Conservation (phyloP, 495 filamentous ascomycete species). For the Aspergillus carlsbadensis region DNA sequence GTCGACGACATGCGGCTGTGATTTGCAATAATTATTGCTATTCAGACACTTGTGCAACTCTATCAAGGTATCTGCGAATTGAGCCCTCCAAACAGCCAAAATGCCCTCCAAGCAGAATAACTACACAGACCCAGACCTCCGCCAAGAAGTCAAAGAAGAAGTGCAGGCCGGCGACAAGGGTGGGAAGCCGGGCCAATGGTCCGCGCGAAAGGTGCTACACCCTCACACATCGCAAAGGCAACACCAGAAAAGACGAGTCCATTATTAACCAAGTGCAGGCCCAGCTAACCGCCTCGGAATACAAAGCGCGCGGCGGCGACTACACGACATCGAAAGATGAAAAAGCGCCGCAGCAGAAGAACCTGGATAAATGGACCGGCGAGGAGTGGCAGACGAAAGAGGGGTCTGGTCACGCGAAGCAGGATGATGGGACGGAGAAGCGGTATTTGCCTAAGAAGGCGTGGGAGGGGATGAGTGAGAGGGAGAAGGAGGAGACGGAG, state of each 20-base stretch:
- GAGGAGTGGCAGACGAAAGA: slow-evolving; percentile 55
- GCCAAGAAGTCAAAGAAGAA: slow-evolving; percentile 48
- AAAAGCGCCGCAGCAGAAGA: slow-evolving; percentile 39
- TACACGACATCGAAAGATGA: slow-evolving; percentile 46
- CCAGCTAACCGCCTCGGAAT: slow-evolving; percentile 51
- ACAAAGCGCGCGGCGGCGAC: slow-evolving; percentile 50
- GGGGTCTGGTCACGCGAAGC: slow-evolving; percentile 41
- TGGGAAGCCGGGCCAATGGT: slow-evolving; percentile 50
- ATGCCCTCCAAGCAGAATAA: slow-evolving; percentile 47
- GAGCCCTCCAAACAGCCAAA: slow-evolving; percentile 7
- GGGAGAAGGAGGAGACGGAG: slow-evolving; percentile 45
- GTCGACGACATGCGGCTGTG: too few species aligned
- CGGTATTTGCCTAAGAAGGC: slow-evolving; percentile 50
- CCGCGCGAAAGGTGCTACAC: slow-evolving; percentile 46
- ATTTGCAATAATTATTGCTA: too few species aligned
- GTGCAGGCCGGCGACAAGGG: slow-evolving; percentile 48
- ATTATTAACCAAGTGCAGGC: too few species aligned
- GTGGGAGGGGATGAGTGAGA: slow-evolving; percentile 47
- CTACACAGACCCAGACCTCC: slow-evolving; percentile 47
- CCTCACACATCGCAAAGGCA: too few species aligned
- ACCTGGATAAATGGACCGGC: slow-evolving; percentile 44
- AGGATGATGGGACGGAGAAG: slow-evolving; percentile 44
- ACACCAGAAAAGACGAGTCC: too few species aligned
- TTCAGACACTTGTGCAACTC: too few species aligned
- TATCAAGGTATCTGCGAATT: too few species aligned